phyloP scores from a whole-genome alignment of 805 yeast genomes.

The Starmerella davenportii region DNA sequence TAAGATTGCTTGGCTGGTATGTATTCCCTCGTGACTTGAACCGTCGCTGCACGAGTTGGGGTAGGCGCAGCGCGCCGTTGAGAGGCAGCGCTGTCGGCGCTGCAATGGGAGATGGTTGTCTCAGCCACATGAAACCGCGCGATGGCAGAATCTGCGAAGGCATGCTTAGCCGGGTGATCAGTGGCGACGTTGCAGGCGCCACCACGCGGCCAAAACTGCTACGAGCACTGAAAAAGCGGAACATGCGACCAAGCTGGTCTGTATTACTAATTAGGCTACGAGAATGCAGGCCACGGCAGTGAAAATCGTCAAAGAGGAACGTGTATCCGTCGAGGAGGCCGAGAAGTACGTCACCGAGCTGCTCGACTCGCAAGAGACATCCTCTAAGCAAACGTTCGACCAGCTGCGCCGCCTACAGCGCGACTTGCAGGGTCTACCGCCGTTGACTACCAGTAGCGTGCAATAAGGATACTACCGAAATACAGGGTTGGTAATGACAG shows the following conservation, averaged over 20 bases:
- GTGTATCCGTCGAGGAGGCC: slow-evolving; percentile 15
- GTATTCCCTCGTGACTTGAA: slow-evolving; percentile 75
- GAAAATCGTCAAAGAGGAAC: slow-evolving; percentile 4
- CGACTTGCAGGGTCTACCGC: slow-evolving; percentile 67
- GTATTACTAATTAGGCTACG: neutral
- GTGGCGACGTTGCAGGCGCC: no score
- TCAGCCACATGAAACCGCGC: neutral
- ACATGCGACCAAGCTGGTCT: neutral
- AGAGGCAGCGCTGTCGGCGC: slow-evolving; percentile 11
- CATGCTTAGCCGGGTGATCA: neutral
- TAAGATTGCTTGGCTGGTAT: slow-evolving; percentile 80
- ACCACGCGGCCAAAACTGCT: no score
- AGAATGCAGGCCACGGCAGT: slow-evolving; percentile 11
- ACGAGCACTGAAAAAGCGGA: neutral
- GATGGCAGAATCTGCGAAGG: neutral
- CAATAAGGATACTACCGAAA: no score
- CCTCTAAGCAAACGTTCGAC: slow-evolving; percentile 28
- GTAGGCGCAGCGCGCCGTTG: neutral
- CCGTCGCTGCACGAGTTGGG: slow-evolving; percentile 14
- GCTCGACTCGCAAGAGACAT: slow-evolving; percentile 23
- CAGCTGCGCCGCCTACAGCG: slow-evolving; percentile 61
- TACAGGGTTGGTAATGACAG: no score
- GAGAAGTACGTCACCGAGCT: slow-evolving; percentile 15
- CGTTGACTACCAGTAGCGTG: slow-evolving; percentile 19
- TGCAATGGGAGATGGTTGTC: neutral